A percentile compares a stretch with the other conserved stretches of the same genome.
phyloP scores from a whole-genome alignment of 768 basidiomycete genomes.

The Infundibulicybe gibba region DNA sequence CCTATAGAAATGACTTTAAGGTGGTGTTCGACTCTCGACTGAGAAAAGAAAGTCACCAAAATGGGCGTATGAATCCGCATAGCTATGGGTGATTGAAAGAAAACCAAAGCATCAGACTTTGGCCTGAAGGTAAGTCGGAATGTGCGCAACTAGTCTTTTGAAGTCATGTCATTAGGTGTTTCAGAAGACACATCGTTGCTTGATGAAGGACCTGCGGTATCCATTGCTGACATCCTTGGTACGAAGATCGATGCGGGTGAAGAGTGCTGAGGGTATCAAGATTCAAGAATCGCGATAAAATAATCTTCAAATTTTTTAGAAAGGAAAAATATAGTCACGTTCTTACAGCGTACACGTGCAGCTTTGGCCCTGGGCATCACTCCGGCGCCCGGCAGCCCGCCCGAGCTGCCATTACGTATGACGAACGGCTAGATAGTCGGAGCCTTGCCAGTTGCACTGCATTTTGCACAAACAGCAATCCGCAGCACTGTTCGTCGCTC shows the following conservation, averaged over 20 bases:
- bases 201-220: constrained; percentile 23
- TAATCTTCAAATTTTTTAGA: too few relatives aligned
- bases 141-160: constrained; percentile 79
- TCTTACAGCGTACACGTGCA: too few relatives aligned
- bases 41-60: constrained; percentile 56
- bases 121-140: constrained; percentile 19
- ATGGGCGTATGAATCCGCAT: constrained; percentile 95
- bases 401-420: not conserved
- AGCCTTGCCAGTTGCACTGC: too few relatives aligned
- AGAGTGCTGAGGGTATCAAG: constrained; percentile 4
- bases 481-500: too few relatives aligned
- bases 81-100: constrained; percentile 44
- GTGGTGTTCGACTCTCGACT: constrained; percentile 2
- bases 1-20: constrained; percentile 41
- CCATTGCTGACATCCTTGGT: constrained; percentile 12
- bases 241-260: constrained; percentile 12
- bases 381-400: not conserved
- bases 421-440: too few relatives aligned
- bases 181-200: constrained; percentile 15
- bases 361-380: too few relatives aligned
- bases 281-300: too few relatives aligned
- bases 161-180: constrained; percentile 63
- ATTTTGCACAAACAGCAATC: too few relatives aligned
- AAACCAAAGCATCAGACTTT: constrained; percentile 34
- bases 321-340: not conserved